Percentiles rank a stretch among this genome's conserved stretches.
Evolutionary conservation across 2,329 filamentous ascomycete species (phyloP).

Genomic region (Magnaporthiopsis rhizophila): DNA sequence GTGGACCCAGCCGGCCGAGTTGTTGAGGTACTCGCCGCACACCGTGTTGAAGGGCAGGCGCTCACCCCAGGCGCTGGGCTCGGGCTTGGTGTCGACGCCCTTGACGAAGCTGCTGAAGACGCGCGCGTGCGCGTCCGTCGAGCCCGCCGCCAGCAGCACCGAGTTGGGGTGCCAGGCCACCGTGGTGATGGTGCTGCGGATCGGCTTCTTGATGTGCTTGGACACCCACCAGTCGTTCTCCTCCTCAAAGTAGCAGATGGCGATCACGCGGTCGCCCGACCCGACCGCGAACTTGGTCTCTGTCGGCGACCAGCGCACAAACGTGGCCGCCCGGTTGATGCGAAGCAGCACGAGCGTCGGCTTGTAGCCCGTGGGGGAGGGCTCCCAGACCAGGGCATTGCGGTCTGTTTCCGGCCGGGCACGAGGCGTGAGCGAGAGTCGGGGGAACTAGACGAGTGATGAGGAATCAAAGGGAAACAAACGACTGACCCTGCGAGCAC

Average conservation of each 20-base stretch:
- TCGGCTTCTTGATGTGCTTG: slow-evolving; percentile 98
- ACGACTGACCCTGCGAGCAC: slow-evolving; percentile 74
- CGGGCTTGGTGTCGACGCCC: slow-evolving; percentile 78
- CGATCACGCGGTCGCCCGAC: slow-evolving; percentile 89
- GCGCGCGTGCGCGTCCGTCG: slow-evolving; percentile 92
- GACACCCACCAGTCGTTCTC: slow-evolving; percentile 99
- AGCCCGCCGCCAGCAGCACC: slow-evolving; percentile 86
- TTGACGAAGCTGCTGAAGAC: slow-evolving; percentile 97
- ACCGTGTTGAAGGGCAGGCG: slow-evolving; percentile 96
- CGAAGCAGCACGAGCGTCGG: slow-evolving; percentile 93
- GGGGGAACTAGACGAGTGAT: neutral
- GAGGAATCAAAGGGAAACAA: neutral
- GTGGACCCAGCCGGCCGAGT: slow-evolving; percentile 95
- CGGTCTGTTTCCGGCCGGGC: slow-evolving; percentile 54
- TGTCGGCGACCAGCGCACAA: slow-evolving; percentile 92
- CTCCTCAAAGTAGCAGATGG: slow-evolving; percentile 97
- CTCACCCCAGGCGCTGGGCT: slow-evolving; percentile 89
- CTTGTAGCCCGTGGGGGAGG: slow-evolving; percentile 86
- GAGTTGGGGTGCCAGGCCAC: slow-evolving; percentile 97
- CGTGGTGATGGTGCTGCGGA: slow-evolving; percentile 91
- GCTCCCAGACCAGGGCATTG: slow-evolving; percentile 97
- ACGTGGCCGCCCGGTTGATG: slow-evolving; percentile 94
- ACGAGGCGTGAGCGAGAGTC: neutral
- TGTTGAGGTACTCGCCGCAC: slow-evolving; percentile 92
- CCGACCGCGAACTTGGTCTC: slow-evolving; percentile 98